Conservation (phyloP, 2,329 filamentous ascomycete genomes). For the Colletotrichum melonis region DNA sequence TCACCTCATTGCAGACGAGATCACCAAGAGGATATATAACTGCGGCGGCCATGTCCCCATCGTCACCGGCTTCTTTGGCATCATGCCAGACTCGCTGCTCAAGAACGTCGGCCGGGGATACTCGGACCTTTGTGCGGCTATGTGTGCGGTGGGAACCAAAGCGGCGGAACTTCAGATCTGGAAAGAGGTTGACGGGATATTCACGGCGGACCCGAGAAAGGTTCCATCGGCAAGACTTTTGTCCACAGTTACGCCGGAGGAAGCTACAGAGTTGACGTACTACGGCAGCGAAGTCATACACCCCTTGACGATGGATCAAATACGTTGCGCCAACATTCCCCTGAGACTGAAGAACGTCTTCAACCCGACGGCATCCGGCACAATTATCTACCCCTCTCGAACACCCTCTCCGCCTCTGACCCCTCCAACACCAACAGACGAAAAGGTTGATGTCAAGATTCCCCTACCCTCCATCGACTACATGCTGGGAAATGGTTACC, state of each 20-base stretch:
- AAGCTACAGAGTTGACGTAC: slow-evolving; percentile 95
- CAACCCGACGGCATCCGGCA: slow-evolving; percentile 82
- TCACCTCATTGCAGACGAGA: slow-evolving; percentile 67
- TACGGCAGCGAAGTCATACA: slow-evolving; percentile 97
- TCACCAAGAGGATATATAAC: slow-evolving; percentile 72
- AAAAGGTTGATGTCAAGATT: slow-evolving; percentile 59
- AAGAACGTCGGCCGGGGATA: slow-evolving; percentile 92
- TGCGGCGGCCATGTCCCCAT: slow-evolving; percentile 79
- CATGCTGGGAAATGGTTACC: slow-evolving; percentile 24
- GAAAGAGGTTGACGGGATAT: slow-evolving; percentile 98
- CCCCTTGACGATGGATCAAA: slow-evolving; percentile 98
- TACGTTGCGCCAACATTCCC: slow-evolving; percentile 83
- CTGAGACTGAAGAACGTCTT: slow-evolving; percentile 94
- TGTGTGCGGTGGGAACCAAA: slow-evolving; percentile 86
- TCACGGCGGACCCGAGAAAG: slow-evolving; percentile 85
- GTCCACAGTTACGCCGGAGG: slow-evolving; percentile 87
- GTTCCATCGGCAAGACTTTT: slow-evolving; percentile 90
- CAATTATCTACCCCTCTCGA: slow-evolving; percentile 82
- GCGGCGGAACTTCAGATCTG: slow-evolving; percentile 94
- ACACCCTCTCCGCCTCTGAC: slow-evolving; percentile 66
- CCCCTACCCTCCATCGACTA: slow-evolving; percentile 12
- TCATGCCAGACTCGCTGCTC: slow-evolving; percentile 88
- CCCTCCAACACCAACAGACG: slow-evolving; percentile 60
- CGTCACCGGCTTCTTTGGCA: slow-evolving; percentile 95
- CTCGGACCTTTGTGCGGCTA: slow-evolving; percentile 93